phyloP scores from a whole-genome alignment of 768 basidiomycete genomes.

The Boletellus ananas region DNA sequence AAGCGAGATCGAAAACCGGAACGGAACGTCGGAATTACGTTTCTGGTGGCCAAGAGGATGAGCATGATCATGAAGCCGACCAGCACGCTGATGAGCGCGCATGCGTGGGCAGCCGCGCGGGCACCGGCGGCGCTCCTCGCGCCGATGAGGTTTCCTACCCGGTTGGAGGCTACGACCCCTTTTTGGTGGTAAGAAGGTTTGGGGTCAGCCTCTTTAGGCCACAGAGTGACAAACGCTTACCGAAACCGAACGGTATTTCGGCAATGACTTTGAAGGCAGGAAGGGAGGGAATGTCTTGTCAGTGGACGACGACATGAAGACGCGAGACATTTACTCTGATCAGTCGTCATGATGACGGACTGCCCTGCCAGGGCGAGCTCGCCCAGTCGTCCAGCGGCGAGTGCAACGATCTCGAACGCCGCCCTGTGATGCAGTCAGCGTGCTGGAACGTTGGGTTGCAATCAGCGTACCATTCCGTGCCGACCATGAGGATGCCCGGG shows the following conservation, averaged over 20 bases:
- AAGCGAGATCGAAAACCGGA: not conserved
- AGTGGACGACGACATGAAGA: not conserved
- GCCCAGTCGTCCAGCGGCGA: constrained; percentile 71
- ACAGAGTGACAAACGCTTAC: constrained; percentile 20
- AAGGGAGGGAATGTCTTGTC: not conserved
- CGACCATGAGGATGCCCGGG: constrained; percentile 78
- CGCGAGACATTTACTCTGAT: constrained; percentile 50
- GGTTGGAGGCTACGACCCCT: constrained; percentile 68
- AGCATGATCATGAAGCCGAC: constrained; percentile 59
- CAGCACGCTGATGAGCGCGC: constrained; percentile 60
- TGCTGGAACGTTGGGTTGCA: not conserved
- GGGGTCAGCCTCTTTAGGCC: not conserved
- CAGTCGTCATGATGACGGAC: constrained; percentile 76
- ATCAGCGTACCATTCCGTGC: constrained; percentile 65
- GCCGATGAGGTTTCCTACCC: constrained; percentile 72
- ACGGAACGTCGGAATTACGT: constrained; percentile 38
- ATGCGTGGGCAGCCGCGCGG: constrained; percentile 55
- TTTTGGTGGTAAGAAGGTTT: not conserved
- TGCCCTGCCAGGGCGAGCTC: constrained; percentile 68
- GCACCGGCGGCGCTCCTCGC: constrained; percentile 49
- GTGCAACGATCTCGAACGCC: constrained; percentile 77
- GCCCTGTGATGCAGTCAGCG: constrained; percentile 45
- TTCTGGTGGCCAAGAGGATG: constrained; percentile 49
- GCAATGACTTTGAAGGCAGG: constrained; percentile 49
- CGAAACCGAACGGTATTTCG: constrained; percentile 74